A percentile compares a stretch with the other conserved stretches of the same genome.
These are phyloP conservation scores for Combretum micranthum DNA, from an alignment of 345 rosid genomes.

Conservation along the genomic window DNA sequence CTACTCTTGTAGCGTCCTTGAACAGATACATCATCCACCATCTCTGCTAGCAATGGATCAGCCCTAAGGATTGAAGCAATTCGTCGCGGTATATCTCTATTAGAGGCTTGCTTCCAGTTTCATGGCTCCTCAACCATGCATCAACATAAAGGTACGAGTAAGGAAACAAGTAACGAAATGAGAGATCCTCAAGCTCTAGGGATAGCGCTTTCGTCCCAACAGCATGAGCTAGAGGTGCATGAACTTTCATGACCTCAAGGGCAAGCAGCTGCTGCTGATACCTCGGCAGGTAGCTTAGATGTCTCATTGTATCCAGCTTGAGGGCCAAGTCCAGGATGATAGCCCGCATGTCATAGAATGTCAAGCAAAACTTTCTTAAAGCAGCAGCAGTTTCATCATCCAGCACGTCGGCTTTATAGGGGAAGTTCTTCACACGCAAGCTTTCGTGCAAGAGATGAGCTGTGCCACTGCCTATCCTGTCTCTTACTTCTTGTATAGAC, in stretches of 20 bases:
- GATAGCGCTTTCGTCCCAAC: constrained; percentile 59
- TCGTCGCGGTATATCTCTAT: constrained; percentile 57
- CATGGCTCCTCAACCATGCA: constrained; percentile 69
- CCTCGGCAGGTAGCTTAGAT: constrained; percentile 70
- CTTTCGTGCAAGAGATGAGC: constrained; percentile 86
- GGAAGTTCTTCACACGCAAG: constrained; percentile 60
- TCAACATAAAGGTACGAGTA: constrained; percentile 71
- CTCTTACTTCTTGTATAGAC: constrained; percentile 53
- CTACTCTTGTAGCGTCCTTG: constrained; percentile 81
- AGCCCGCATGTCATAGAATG: constrained; percentile 86
- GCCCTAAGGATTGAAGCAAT: constrained; percentile 49
- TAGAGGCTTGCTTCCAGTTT: constrained; percentile 52
- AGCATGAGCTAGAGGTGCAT: constrained; percentile 88
- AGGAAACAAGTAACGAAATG: constrained; percentile 74
- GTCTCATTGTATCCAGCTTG: constrained; percentile 85
- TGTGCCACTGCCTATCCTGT: constrained; percentile 62
- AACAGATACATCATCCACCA: constrained; percentile 58
- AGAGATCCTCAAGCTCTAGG: constrained; percentile 83
- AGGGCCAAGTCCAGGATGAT: constrained; percentile 64
- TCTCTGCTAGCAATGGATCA: constrained; percentile 39
- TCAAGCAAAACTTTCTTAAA: constrained; percentile 72
- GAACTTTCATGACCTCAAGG: constrained; percentile 71
- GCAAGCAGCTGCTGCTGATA: constrained; percentile 64
- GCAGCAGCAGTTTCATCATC: constrained; percentile 79
- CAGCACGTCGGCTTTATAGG: constrained; percentile 54